Evolutionary conservation across 148 eudicot genomes (phyloP).

Genomic region (Cornus kousa): DNA sequence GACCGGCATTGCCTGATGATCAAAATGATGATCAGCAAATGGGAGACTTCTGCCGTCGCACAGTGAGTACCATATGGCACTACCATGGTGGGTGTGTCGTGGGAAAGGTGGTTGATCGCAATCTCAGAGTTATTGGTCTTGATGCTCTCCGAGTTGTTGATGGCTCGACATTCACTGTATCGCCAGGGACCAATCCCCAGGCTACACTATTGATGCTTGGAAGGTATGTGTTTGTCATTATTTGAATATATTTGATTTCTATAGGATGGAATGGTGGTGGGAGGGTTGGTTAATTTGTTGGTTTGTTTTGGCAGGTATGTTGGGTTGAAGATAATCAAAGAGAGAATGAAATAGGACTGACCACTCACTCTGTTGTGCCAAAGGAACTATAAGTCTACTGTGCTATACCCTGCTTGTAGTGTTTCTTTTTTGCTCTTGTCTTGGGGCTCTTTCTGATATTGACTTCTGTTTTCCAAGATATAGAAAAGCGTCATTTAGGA

Average conservation of each 20-base stretch:
- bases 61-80: conserved; percentile 91
- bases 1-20: conserved; percentile 68
- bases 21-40: conserved; percentile 43
- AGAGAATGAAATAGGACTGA: conserved; percentile 27
- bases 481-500: background rate
- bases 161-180: conserved; percentile 64
- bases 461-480: background rate
- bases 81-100: conserved; percentile 95
- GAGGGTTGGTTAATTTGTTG: background rate
- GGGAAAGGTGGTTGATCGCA: conserved; percentile 75
- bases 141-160: conserved; percentile 70
- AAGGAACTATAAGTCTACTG: too few relatives aligned
- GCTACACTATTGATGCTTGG: conserved; percentile 93
- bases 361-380: too few relatives aligned
- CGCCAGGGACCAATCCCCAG: conserved; percentile 98
- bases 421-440: background rate
- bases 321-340: conserved; percentile 56
- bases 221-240: conserved; percentile 35
- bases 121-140: conserved; percentile 65
- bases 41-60: conserved; percentile 70
- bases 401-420: background rate
- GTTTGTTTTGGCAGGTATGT: conserved; percentile 45
- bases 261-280: background rate
- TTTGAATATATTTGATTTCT: background rate
- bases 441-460: background rate